These are phyloP conservation scores for Aspergillus fumigatus DNA, from an alignment of 2,329 filamentous ascomycete genomes.

Conservation along the genomic window DNA sequence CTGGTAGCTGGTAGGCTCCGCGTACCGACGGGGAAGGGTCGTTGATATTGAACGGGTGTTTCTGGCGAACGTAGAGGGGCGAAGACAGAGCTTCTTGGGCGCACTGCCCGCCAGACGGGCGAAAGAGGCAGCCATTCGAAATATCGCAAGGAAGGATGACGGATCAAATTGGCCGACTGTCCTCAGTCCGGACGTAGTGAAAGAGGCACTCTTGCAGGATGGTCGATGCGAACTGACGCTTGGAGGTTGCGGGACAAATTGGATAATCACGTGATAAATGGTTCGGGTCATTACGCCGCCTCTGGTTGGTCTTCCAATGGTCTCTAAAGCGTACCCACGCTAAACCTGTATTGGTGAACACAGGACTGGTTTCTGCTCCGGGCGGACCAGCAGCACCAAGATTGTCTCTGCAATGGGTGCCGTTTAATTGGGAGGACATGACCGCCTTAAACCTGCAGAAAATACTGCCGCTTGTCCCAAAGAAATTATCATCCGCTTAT, in stretches of 20 bases:
- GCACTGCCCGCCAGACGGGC: constrained; percentile 56
- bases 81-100: constrained; percentile 55
- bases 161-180: constrained; percentile 22
- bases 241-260: constrained; percentile 34
- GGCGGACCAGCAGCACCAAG: neutral
- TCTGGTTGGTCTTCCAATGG: constrained; percentile 26
- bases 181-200: constrained; percentile 37
- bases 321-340: constrained; percentile 16
- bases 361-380: neutral
- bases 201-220: constrained; percentile 29
- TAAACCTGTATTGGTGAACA: neutral
- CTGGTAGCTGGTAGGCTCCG: constrained; percentile 45
- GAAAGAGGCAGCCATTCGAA: constrained; percentile 57
- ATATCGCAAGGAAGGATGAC: constrained; percentile 15
- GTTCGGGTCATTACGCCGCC: constrained; percentile 32
- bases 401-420: neutral
- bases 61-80: constrained; percentile 45
- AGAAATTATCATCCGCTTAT: constrained; percentile 32
- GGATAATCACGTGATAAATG: constrained; percentile 30
- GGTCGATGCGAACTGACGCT: constrained; percentile 26
- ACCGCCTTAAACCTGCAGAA: constrained; percentile 26
- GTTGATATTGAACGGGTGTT: constrained; percentile 52
- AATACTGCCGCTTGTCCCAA: constrained; percentile 23
- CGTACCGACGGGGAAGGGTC: constrained; percentile 51
- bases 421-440: constrained; percentile 14